Conservation (phyloP, 1,284 basidiomycete species). For the Neolentinus lepideus region DNA sequence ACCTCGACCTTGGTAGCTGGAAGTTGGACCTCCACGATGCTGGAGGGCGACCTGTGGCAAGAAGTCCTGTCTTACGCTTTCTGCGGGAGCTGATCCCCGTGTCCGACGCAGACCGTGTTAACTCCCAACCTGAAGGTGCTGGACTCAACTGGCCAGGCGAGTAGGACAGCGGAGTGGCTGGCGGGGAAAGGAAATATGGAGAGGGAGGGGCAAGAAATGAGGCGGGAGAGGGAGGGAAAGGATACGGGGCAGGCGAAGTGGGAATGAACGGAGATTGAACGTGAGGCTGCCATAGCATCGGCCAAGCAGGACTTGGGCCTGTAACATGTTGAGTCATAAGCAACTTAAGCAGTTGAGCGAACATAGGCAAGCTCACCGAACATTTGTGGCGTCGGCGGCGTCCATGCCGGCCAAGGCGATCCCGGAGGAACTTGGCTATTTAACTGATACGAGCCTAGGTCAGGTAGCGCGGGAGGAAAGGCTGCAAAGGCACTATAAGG, state of each 20-base stretch:
- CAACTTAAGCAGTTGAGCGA: no score
- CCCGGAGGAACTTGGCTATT: not conserved
- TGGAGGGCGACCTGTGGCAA: not conserved
- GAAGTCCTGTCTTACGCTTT: not conserved
- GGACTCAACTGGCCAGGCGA: not conserved
- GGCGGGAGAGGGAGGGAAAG: not conserved
- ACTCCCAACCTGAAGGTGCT: not conserved
- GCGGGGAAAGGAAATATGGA: not conserved
- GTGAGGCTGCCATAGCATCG: no score
- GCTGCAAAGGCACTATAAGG: not conserved
- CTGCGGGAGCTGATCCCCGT: not conserved
- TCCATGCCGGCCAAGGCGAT: not conserved
- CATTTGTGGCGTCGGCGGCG: no score
- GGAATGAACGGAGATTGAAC: no score
- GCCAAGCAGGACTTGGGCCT: no score
- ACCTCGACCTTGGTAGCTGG: not conserved
- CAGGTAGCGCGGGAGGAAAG: not conserved
- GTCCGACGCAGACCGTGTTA: not conserved
- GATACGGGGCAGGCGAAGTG: not conserved
- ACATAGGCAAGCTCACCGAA: no score
- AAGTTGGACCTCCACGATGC: not conserved
- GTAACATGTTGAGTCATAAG: no score
- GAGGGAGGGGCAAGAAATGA: not conserved
- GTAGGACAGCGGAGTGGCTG: not conserved
- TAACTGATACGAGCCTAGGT: not conserved